phyloP scores from a whole-genome alignment of 1,139 yeast genomes.

The Geotrichum carabidarum region DNA sequence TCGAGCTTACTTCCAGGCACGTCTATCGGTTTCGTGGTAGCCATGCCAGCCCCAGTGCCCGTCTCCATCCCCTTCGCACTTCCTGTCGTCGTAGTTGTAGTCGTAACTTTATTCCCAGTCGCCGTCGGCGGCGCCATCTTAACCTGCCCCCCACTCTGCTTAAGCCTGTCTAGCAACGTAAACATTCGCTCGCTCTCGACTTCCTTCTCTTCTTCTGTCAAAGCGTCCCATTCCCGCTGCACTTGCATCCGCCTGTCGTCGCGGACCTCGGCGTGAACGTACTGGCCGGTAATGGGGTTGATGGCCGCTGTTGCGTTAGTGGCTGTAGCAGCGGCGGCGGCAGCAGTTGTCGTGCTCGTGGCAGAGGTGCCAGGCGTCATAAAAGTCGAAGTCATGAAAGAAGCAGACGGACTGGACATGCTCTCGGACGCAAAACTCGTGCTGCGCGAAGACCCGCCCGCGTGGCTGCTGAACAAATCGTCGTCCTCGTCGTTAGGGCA shows the following conservation, averaged over 20 bases:
- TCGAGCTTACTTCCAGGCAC: no score
- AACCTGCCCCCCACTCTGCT: constrained; percentile 38
- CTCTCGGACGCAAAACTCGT: not conserved
- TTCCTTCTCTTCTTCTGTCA: constrained; percentile 51
- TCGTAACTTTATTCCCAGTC: no score
- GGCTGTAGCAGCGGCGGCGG: not conserved
- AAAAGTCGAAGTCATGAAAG: not conserved
- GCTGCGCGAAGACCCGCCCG: not conserved
- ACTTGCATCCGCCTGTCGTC: constrained; percentile 1
- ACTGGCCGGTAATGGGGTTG: constrained; percentile 35
- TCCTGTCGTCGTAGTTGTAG: no score
- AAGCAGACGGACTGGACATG: not conserved
- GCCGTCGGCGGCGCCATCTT: no score
- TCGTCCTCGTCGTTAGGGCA: not conserved
- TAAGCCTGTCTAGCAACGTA: constrained; percentile 47
- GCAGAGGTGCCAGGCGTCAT: not conserved
- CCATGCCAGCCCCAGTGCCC: no score
- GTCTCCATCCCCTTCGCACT: no score
- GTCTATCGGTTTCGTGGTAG: no score
- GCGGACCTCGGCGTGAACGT: constrained; percentile 5
- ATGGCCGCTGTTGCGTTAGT: constrained; percentile 12
- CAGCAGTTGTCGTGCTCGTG: no score
- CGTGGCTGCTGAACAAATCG: not conserved
- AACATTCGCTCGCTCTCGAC: constrained; percentile 50
- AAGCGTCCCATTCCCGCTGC: constrained; percentile 28